Evolutionary conservation across 1,284 basidiomycete species (phyloP).

Genomic region (Pyrrhoderma lamaoense): DNA sequence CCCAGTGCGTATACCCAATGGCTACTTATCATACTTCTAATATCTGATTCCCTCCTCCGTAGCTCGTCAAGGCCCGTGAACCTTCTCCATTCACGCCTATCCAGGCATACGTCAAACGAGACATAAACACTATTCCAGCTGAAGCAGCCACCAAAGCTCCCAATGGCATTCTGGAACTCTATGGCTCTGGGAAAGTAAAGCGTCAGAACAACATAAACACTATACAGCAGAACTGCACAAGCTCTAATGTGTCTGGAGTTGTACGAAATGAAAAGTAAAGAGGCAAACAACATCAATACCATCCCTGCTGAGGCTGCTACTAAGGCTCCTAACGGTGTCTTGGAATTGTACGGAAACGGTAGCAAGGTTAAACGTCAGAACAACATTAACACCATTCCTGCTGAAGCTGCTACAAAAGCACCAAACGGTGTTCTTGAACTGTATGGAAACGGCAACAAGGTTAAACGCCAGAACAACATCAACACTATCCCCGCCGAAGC

Average conservation of each 20-base stretch:
- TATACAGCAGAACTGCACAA: constrained; percentile 25
- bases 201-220: constrained; percentile 19
- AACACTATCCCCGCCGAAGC: constrained; percentile 31
- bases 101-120: constrained; percentile 37
- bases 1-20: constrained; percentile 19
- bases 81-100: constrained; percentile 39
- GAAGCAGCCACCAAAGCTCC: constrained; percentile 30
- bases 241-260: constrained; percentile 20
- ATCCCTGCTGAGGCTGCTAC: constrained; percentile 29
- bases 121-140: constrained; percentile 24
- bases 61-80: constrained; percentile 19
- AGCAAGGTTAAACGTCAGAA: constrained; percentile 18
- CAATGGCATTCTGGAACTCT: constrained; percentile 22
- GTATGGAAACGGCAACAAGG: constrained; percentile 14
- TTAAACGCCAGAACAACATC: constrained; percentile 19
- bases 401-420: constrained; percentile 29
- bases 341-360: constrained; percentile 22
- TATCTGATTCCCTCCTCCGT: constrained; percentile 19
- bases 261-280: constrained; percentile 20
- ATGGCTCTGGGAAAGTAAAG: constrained; percentile 14
- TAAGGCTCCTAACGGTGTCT: constrained; percentile 23
- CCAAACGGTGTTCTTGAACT: constrained; percentile 22
- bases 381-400: constrained; percentile 28
- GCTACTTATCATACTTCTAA: background rate
- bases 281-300: constrained; percentile 22